Base-by-base conservation (phyloP, 1,284 basidiomycete species). In the Neolentinus lepideus region DNA sequence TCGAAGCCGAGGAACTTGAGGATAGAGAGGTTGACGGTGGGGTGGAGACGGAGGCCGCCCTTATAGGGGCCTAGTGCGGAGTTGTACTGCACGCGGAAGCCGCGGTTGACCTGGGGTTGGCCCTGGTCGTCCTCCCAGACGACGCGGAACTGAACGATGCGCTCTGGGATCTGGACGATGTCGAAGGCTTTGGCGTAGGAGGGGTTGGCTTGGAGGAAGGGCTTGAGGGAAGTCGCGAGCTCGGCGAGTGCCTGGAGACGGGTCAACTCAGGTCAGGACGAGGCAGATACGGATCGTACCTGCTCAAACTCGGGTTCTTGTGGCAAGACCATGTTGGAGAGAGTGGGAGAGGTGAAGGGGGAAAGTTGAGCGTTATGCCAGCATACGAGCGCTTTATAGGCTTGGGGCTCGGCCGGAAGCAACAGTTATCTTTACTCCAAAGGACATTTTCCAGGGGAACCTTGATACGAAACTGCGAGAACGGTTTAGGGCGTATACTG, bases 1-100 rank as follows among this genome's bases (percentile, higher is more conserved):
- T 92, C 89, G 69, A 90, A 89, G 55, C 88, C 89, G 62, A 91
- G 80, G 84, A 92, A 92, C 71, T 91, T 91, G 71, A 92, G 80
- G 71, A 92, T 89, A 62, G 85, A 88, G 45, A 92, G 80, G 76
- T 90, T 91, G 72, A 92, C 89, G 56, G 84, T 82, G 59, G 87
- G 86, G 77, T 90, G 88, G 57, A 92, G 79, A 63, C 89, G 84
- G 61, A 90, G 81, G 70, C 88, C 88, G 63, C 89, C 89, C 72
- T 90, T 91, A 82, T 90, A 92, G 43, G 88, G 88, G 57, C 88
- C 89, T 54, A 92, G 79, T 19, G 86, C 86, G 45, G 88, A 90
- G 79, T 90, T 90, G 79, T 88, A 90, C 82, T 86, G 61, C 54
- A 90, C 88, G 66, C 88, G 81, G 77, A 81, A 91, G 43, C 86